A percentile compares a stretch with the other conserved stretches of the same genome.
These are phyloP conservation scores for Heracleum sosnowskyi DNA, from an alignment of 129 eudicot genomes.

Conservation along the genomic window DNA sequence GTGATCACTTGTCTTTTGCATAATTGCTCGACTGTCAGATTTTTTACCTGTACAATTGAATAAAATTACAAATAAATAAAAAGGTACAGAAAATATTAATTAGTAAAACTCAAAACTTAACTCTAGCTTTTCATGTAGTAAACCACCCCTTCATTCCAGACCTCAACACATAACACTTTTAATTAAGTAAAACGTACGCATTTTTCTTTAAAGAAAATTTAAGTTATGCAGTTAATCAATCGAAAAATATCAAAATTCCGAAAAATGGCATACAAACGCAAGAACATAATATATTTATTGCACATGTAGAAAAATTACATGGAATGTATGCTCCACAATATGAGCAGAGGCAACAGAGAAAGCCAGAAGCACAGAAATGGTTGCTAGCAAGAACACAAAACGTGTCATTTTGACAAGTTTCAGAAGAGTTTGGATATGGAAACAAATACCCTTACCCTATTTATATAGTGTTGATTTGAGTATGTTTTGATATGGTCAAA, in stretches of 20 bases:
- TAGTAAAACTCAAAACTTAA: not conserved
- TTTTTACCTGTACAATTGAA: conserved; percentile 41
- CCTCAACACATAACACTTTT: not conserved
- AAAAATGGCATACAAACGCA: no score
- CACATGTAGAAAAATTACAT: no score
- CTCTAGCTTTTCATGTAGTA: not conserved
- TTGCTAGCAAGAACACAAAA: conserved; percentile 10
- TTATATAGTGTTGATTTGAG: not conserved
- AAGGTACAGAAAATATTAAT: not conserved
- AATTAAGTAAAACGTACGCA: no score
- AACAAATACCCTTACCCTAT: no score
- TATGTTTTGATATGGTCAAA: not conserved
- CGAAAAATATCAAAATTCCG: no score
- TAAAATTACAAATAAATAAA: not conserved
- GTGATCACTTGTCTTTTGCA: conserved; percentile 49
- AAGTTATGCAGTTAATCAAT: no score
- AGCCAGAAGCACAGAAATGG: conserved; percentile 17
- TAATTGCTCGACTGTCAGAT: conserved; percentile 39
- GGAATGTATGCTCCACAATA: conserved; percentile 41
- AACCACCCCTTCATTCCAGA: no score
- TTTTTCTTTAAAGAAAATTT: no score
- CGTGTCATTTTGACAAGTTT: conserved; percentile 14
- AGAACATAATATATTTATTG: no score
- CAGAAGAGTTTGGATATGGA: not conserved
- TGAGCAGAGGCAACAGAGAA: conserved; percentile 28